Conservation (phyloP, 164 flowering plant species). For the Vitis cinerea region DNA sequence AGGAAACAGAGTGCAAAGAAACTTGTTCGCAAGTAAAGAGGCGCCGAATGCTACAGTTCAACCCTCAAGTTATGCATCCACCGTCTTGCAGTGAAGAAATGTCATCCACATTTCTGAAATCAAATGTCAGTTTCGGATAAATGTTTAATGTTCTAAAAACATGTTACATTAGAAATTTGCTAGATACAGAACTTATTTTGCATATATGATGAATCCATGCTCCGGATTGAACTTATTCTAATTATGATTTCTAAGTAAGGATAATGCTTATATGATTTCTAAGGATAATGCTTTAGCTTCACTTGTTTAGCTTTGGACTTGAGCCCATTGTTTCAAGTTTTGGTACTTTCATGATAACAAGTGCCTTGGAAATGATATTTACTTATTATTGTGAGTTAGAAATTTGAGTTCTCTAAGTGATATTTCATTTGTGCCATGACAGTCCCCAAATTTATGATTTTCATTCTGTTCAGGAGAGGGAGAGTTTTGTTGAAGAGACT, state of each 20-base stretch:
- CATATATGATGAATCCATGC: neutral
- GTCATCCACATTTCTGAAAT: constrained; percentile 39
- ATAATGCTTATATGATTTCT: too few species aligned
- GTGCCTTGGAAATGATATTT: neutral
- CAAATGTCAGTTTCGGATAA: constrained; percentile 44
- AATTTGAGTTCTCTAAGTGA: neutral
- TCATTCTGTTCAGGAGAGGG: constrained; percentile 45
- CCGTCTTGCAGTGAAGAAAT: constrained; percentile 43
- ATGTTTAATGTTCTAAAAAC: neutral
- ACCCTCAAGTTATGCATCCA: constrained; percentile 28
- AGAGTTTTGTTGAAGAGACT: constrained; percentile 38
- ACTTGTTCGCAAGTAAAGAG: constrained; percentile 64
- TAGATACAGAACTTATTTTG: neutral
- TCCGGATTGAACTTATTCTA: too few species aligned
- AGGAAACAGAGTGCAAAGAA: constrained; percentile 41
- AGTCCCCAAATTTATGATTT: constrained; percentile 2
- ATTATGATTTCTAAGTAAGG: too few species aligned
- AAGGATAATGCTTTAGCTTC: neutral
- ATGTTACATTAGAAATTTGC: neutral
- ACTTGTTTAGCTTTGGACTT: neutral
- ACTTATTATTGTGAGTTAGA: neutral
- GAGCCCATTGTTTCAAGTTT: neutral
- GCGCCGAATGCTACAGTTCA: constrained; percentile 77
- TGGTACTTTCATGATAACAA: neutral
- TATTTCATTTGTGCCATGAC: neutral